A percentile compares a stretch with the other conserved stretches of the same genome.
Conservation (phyloP, 2,329 filamentous ascomycete species). For the Colletotrichum higginsianum region DNA sequence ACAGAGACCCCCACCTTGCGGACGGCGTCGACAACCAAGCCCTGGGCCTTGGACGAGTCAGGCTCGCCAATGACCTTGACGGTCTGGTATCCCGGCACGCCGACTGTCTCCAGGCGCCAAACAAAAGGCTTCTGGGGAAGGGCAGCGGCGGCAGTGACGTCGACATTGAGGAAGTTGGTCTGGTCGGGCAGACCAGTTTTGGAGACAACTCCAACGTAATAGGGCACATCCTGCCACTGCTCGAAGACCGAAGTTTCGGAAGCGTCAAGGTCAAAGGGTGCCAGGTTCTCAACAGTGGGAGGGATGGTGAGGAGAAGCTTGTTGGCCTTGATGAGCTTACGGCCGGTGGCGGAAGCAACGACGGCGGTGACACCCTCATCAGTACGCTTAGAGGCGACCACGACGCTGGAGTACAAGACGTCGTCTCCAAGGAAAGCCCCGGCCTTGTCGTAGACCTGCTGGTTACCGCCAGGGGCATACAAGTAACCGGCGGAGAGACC, state of each 20-base stretch:
- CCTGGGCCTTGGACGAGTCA: constrained; percentile 31
- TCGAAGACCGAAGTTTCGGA: constrained; percentile 46
- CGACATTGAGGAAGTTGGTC: constrained; percentile 42
- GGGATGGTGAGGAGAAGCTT: constrained; percentile 50
- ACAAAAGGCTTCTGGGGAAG: constrained; percentile 42
- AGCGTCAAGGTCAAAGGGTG: constrained; percentile 47
- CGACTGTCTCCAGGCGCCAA: constrained; percentile 42
- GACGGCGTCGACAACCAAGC: constrained; percentile 25
- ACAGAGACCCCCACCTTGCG: constrained; percentile 14
- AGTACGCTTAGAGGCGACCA: constrained; percentile 44
- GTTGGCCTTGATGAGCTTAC: constrained; percentile 50
- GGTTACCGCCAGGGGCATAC: constrained; percentile 44
- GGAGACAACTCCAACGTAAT: constrained; percentile 35
- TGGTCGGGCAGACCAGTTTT: constrained; percentile 30
- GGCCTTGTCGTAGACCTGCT: constrained; percentile 49
- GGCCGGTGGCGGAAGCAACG: constrained; percentile 47
- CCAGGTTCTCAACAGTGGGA: constrained; percentile 46
- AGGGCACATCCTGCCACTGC: constrained; percentile 36
- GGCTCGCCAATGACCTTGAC: constrained; percentile 43
- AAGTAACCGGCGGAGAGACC: constrained; percentile 55
- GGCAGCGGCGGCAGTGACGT: constrained; percentile 30
- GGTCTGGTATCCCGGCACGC: constrained; percentile 44
- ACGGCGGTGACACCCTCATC: constrained; percentile 44
- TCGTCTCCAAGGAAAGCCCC: constrained; percentile 47
- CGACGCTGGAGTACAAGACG: constrained; percentile 48